Percentiles rank a stretch among this genome's conserved stretches.
These are phyloP conservation scores for Tricholoma terreum DNA, from an alignment of 768 basidiomycete genomes.

Conservation along the genomic window DNA sequence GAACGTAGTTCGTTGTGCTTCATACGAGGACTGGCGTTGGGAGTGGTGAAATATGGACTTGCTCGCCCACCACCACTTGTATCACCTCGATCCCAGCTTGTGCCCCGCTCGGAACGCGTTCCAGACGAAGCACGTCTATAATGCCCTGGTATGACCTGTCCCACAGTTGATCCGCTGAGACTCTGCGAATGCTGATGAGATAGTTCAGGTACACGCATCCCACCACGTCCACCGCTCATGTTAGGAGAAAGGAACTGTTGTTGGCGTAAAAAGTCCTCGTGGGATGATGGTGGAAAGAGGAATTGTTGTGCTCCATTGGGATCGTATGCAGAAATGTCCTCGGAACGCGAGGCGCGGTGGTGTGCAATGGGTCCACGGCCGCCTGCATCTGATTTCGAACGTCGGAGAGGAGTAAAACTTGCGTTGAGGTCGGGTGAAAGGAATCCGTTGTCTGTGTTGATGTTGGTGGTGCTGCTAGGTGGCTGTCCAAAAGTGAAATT, in stretches of 20 bases:
- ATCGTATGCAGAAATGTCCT: conserved; percentile 40
- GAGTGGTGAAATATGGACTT: conserved; percentile 61
- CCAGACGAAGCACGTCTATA: conserved; percentile 41
- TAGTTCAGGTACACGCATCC: conserved; percentile 9
- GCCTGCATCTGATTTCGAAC: conserved; percentile 25
- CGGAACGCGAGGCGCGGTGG: conserved; percentile 33
- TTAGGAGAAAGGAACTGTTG: conserved; percentile 20
- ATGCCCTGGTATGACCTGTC: conserved; percentile 24
- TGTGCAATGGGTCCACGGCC: conserved; percentile 13
- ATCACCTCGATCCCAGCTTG: conserved; percentile 23
- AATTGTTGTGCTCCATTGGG: background rate
- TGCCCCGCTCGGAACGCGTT: conserved; percentile 38
- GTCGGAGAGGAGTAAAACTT: conserved; percentile 18
- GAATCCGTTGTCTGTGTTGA: conserved; percentile 14
- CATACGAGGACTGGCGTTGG: conserved; percentile 60
- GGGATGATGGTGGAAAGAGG: conserved; percentile 19
- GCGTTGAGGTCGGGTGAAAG: conserved; percentile 25
- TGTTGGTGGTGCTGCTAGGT: background rate
- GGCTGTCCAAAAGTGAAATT: conserved; percentile 33
- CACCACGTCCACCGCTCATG: conserved; percentile 1
- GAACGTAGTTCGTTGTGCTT: conserved; percentile 51
- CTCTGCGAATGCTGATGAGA: conserved; percentile 9
- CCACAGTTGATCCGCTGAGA: conserved; percentile 4
- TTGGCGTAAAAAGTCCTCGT: conserved; percentile 22
- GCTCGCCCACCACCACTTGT: conserved; percentile 38